Percentiles rank a stretch among this genome's conserved stretches.
These are phyloP conservation scores for Cercospora brassicicola DNA, from an alignment of 2,329 filamentous ascomycete species.

Conservation along the genomic window DNA sequence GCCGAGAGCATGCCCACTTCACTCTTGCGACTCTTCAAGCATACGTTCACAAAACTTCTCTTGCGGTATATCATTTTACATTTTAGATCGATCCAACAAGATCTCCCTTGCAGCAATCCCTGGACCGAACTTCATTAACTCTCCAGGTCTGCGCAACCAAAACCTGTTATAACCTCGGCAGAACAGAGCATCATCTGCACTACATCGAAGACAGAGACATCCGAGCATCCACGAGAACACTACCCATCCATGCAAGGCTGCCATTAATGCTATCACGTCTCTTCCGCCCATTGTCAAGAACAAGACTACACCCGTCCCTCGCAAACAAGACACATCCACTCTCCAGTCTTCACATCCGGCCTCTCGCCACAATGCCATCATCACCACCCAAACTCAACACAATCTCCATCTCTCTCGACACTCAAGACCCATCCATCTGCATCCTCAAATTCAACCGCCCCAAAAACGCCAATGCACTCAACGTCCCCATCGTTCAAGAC, in stretches of 20 bases:
- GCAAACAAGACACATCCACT: background rate
- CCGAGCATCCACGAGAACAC: background rate
- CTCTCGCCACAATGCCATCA: constrained; percentile 20
- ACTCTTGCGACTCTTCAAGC: background rate
- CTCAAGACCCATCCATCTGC: constrained; percentile 19
- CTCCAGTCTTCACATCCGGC: background rate
- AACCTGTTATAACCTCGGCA: background rate
- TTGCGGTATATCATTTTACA: no score
- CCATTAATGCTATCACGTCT: background rate
- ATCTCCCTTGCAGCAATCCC: no score
- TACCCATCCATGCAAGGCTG: background rate
- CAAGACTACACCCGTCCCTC: background rate
- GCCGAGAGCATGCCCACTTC: background rate
- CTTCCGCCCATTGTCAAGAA: background rate
- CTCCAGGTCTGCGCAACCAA: background rate
- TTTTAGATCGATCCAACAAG: no score
- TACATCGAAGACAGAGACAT: background rate
- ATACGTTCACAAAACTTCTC: background rate
- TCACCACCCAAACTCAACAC: constrained; percentile 21
- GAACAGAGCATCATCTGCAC: background rate
- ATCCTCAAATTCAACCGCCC: constrained; percentile 30
- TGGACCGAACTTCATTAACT: no score
- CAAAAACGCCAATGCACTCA: constrained; percentile 28
- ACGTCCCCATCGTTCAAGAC: constrained; percentile 23
- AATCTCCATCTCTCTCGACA: constrained; percentile 24